A percentile compares a stretch with the other conserved stretches of the same genome.
phyloP scores from a whole-genome alignment of 169 alveolate genomes.

The Eimeria necatrix region DNA sequence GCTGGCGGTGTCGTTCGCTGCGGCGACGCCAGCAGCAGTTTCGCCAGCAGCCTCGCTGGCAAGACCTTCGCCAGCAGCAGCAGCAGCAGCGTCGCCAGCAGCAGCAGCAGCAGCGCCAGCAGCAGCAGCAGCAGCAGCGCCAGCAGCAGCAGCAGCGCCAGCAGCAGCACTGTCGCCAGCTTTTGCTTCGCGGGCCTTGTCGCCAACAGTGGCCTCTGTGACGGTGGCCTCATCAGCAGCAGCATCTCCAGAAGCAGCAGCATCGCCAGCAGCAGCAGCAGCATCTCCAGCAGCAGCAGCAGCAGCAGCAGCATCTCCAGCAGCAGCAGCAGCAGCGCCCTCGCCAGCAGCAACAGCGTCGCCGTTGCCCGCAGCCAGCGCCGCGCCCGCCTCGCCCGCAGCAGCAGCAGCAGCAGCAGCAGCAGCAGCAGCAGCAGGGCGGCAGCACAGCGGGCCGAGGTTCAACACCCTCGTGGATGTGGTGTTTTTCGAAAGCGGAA shows the following conservation, averaged over 20 bases:
- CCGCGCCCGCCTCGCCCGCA: not conserved
- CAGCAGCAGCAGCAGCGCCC: not conserved
- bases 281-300: not conserved
- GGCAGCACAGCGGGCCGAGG: not conserved
- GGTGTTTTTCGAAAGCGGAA: no score
- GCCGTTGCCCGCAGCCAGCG: not conserved
- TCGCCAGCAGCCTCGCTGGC: not conserved
- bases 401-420: constrained; percentile 1
- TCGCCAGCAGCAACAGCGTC: not conserved
- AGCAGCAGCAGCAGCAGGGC: not conserved
- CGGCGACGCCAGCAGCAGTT: no score
- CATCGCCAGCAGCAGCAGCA: not conserved
- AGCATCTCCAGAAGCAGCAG: not conserved
- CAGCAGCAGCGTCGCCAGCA: not conserved
- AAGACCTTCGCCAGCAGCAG: not conserved
- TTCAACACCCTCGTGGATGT: not conserved
- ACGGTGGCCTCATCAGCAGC: not conserved
- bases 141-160: constrained; percentile 6
- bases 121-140: not conserved
- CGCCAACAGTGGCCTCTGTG: not conserved
- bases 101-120: not conserved
- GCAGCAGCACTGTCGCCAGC: not conserved
- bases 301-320: not conserved
- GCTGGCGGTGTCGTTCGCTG: no score
- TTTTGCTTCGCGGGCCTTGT: not conserved